Evolutionary conservation across 257 asterid genomes (phyloP), one percentile per base, ranked within the genome.

Genomic region (Sherardia arvensis): DNA sequence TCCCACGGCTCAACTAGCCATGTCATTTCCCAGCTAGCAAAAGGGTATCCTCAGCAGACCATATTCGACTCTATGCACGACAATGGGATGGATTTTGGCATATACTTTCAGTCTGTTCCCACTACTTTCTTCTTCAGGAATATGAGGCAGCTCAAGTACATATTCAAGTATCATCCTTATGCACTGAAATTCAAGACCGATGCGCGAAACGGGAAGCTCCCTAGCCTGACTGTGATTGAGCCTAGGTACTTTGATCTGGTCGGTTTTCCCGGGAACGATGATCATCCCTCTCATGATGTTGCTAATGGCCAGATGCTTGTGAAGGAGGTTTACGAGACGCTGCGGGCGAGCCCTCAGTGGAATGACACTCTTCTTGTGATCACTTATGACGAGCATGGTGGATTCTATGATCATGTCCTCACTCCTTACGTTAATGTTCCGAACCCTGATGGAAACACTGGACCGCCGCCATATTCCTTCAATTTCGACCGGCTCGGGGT

Each of bases 401-500:
- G 97, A 2, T 89, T 89, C 66, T 89, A 71, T 63, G 96, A 89
- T 69, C 96, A 89, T 80, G 95, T 89, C 17, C 78, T 40, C 12
- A 89, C 95, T 3, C 95, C 95, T 22, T 84, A 66, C 22, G 81
- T 73, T 15, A 69, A 75, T 58, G 75, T 89, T 3, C 96, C 96
- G 1, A 89, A 86, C 40, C 96, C 94, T 3, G 96, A 89, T 66
- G 95, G 94, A 27, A 86, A 79, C 40, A 86, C 87, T 1, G 96
- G 96, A 0, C 96, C 96, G 4, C 72, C 88, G 1, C 96, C 96
- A 4, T 61, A 45, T 75, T 86, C 80, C 91, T 89, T 89, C 49
- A 83, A 83, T 64, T 89, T 89, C n/a, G 95, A 89, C 68, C 47
- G 96, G 69, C 91, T 89, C n/a, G 96, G 95, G 10, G 96, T 89